These are phyloP conservation scores for Candida insectorum DNA, from an alignment of 805 yeast species.

Conservation along the genomic window DNA sequence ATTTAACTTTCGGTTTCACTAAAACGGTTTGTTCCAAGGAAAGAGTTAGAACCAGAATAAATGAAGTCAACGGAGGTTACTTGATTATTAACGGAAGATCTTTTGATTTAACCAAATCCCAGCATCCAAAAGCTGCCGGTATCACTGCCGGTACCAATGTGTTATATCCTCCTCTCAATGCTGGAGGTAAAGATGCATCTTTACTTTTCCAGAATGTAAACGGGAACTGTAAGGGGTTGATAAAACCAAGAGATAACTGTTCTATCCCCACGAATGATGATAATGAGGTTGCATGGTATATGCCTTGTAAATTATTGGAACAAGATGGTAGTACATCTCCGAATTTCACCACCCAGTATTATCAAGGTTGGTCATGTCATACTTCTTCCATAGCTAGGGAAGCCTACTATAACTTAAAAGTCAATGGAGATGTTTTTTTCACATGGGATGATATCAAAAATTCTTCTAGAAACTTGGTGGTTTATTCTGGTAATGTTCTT, in stretches of 20 bases:
- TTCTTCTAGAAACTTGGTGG: constrained; percentile 72
- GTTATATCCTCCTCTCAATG: constrained; percentile 79
- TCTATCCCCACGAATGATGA: constrained; percentile 59
- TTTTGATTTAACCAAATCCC: constrained; percentile 63
- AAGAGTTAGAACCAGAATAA: constrained; percentile 49
- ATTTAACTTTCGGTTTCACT: constrained; percentile 87
- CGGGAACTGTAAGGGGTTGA: constrained; percentile 80
- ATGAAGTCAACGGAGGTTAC: constrained; percentile 56
- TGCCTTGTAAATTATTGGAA: constrained; percentile 77
- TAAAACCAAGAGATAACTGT: constrained; percentile 64
- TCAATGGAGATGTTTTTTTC: constrained; percentile 74
- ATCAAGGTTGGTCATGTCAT: constrained; percentile 90
- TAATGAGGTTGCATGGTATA: constrained; percentile 85
- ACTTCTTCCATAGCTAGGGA: constrained; percentile 68
- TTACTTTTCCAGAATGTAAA: constrained; percentile 88
- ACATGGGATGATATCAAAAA: constrained; percentile 85
- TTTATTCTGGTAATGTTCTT: constrained; percentile 84
- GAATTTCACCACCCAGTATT: constrained; percentile 60
- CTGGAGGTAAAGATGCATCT: constrained; percentile 84
- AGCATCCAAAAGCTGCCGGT: constrained; percentile 84
- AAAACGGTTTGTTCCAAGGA: constrained; percentile 64
- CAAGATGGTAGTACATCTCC: constrained; percentile 72
- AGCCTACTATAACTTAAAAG: constrained; percentile 57
- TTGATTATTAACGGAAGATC: constrained; percentile 82
- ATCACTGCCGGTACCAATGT: constrained; percentile 66